Evolutionary conservation across 805 yeast genomes (phyloP).

Genomic region (Candida sonorensis): DNA sequence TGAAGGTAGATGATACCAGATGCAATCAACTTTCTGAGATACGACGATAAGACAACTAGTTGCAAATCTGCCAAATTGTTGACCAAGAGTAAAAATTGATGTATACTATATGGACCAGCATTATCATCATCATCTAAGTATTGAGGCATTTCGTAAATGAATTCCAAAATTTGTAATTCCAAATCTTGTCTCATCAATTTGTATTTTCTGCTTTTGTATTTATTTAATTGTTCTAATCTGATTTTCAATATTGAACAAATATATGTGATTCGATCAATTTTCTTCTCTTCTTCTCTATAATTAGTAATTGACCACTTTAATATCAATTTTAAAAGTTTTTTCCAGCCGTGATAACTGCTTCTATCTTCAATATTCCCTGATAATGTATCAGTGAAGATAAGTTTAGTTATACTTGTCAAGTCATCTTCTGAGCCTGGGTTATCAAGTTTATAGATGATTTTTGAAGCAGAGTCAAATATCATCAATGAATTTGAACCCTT

Average conservation of each 20-base stretch:
- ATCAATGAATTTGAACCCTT: slow-evolving; percentile 8
- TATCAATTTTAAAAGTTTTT: slow-evolving; percentile 12
- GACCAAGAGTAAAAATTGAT: slow-evolving; percentile 38
- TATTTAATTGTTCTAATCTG: slow-evolving; percentile 15
- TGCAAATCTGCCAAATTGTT: slow-evolving; percentile 41
- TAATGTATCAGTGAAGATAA: slow-evolving; percentile 20
- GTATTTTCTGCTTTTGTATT: slow-evolving; percentile 16
- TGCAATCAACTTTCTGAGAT: slow-evolving; percentile 74
- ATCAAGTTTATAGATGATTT: slow-evolving; percentile 24
- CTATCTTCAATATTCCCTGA: slow-evolving; percentile 10
- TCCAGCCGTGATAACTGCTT: slow-evolving; percentile 19
- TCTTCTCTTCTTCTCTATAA: slow-evolving; percentile 11
- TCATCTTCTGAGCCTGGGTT: slow-evolving; percentile 9
- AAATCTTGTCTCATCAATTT: slow-evolving; percentile 24
- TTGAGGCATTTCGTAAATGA: slow-evolving; percentile 25
- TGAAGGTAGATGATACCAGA: slow-evolving; percentile 71
- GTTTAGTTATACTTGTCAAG: slow-evolving; percentile 13
- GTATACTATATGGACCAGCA: slow-evolving; percentile 13
- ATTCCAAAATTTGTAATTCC: slow-evolving; percentile 26
- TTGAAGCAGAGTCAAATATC: slow-evolving; percentile 12
- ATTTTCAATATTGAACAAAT: slow-evolving; percentile 20
- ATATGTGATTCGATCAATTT: slow-evolving; percentile 15
- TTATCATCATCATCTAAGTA: slow-evolving; percentile 15
- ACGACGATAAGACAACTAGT: slow-evolving; percentile 53
- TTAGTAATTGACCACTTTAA: slow-evolving; percentile 27